Evolutionary conservation across 225 moss, liverwort and hornwort species (phyloP).

Genomic region (Takakia lepidozioides): DNA sequence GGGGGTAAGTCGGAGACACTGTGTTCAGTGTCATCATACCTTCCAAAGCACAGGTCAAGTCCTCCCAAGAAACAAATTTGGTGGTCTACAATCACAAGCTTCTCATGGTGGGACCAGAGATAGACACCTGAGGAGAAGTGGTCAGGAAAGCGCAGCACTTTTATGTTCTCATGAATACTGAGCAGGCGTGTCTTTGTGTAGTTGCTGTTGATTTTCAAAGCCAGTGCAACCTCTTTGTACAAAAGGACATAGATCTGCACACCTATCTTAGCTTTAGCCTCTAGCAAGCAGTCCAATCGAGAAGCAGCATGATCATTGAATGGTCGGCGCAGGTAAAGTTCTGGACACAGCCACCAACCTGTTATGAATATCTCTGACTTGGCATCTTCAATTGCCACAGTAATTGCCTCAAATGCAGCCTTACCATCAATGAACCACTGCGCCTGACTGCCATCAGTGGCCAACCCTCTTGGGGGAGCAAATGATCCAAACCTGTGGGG

Average conservation of each 20-base stretch:
- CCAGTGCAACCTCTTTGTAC: conserved; percentile 51
- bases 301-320: conserved; percentile 26
- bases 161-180: conserved; percentile 37
- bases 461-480: conserved; percentile 34
- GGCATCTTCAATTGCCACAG: conserved; percentile 33
- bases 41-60: conserved; percentile 38
- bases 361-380: conserved; percentile 40
- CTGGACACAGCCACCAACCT: conserved; percentile 52
- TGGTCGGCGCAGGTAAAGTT: conserved; percentile 40
- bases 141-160: conserved; percentile 45
- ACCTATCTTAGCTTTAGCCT: conserved; percentile 31
- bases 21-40: conserved; percentile 40
- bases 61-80: conserved; percentile 41
- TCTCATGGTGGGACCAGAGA: conserved; percentile 54
- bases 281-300: conserved; percentile 26
- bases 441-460: conserved; percentile 31
- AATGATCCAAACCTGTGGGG: conserved; percentile 37
- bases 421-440: conserved; percentile 49
- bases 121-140: conserved; percentile 47
- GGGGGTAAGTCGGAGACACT: conserved; percentile 36
- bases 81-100: conserved; percentile 45
- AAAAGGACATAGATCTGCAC: conserved; percentile 42
- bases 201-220: conserved; percentile 41
- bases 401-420: conserved; percentile 42
- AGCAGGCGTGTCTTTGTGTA: conserved; percentile 33